phyloP scores from a whole-genome alignment of 2,329 filamentous ascomycete species.

The Aspergillus sp. region DNA sequence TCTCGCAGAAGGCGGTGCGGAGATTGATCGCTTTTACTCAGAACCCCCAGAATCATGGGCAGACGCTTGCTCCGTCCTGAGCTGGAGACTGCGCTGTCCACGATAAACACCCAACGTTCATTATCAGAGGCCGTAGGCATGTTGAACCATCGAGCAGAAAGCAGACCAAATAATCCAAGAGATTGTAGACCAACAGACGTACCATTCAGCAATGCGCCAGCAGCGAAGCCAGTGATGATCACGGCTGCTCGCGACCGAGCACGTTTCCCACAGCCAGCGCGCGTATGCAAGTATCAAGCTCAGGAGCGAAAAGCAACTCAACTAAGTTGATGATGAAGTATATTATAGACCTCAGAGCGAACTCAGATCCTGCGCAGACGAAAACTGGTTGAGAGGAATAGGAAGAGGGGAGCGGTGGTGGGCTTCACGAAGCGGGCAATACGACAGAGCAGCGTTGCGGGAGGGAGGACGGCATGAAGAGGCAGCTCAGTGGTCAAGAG shows the following conservation, averaged over 20 bases:
- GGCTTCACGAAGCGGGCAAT: constrained; percentile 29
- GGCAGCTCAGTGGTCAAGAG: constrained; percentile 8
- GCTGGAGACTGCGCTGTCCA: constrained; percentile 16
- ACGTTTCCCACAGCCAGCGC: constrained; percentile 21
- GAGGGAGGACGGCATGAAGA: constrained; percentile 29
- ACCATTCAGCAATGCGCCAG: constrained; percentile 36
- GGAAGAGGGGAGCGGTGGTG: constrained; percentile 18
- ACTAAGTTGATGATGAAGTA: too few relatives aligned
- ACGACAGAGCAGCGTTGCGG: constrained; percentile 27
- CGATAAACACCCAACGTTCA: constrained; percentile 4
- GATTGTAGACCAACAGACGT: constrained; percentile 20
- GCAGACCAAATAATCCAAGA: constrained; percentile 3
- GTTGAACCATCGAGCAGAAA: neutral
- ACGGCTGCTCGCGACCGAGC: constrained; percentile 31
- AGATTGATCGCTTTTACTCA: constrained; percentile 28
- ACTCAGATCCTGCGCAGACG: constrained; percentile 9
- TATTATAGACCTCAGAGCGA: too few relatives aligned
- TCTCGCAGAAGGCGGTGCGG: constrained; percentile 34
- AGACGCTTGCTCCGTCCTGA: constrained; percentile 16
- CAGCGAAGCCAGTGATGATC: constrained; percentile 21
- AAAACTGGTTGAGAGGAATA: constrained; percentile 7
- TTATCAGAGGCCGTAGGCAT: neutral
- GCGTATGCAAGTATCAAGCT: constrained; percentile 7
- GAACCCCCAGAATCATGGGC: constrained; percentile 23
- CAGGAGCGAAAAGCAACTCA: neutral